phyloP scores from a whole-genome alignment of 129 eudicot species.

The Saposhnikovia divaricata region DNA sequence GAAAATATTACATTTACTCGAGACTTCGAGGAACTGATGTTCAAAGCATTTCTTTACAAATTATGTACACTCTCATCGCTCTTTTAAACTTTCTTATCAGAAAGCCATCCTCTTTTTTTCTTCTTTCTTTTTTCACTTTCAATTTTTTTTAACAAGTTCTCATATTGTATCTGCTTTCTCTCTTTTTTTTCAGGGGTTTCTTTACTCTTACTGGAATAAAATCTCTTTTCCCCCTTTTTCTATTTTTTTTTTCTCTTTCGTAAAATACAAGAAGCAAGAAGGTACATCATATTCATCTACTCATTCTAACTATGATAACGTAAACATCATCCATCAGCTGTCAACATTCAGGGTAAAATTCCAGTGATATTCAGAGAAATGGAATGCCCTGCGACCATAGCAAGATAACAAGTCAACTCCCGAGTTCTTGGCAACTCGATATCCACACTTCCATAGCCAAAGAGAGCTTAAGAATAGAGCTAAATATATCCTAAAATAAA shows the following conservation, averaged over 20 bases:
- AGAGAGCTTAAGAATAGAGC: slow-evolving; percentile 4
- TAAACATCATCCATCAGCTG: slow-evolving; percentile 33
- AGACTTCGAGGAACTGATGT: background rate
- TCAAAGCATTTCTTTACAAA: background rate
- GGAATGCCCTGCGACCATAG: slow-evolving; percentile 72
- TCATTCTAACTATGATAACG: slow-evolving; percentile 2
- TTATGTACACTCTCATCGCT: background rate
- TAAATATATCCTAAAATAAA: background rate
- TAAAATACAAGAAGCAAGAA: slow-evolving; percentile 12
- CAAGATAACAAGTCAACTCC: slow-evolving; percentile 39
- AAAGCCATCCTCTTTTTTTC: too few relatives aligned
- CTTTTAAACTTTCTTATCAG: background rate
- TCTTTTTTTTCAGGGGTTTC: background rate
- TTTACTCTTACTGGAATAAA: background rate
- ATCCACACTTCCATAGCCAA: slow-evolving; percentile 13
- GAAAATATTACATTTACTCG: background rate
- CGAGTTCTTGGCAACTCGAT: slow-evolving; percentile 18
- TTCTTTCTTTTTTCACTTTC: too few relatives aligned
- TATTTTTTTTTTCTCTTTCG: background rate
- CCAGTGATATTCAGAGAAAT: slow-evolving; percentile 45
- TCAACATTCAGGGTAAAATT: slow-evolving; percentile 31
- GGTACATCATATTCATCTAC: slow-evolving; percentile 15
- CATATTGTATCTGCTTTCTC: background rate
- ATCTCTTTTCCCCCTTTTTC: slow-evolving; percentile 12
- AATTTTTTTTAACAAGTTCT: too few relatives aligned